Conservation (phyloP, 495 filamentous ascomycete species). For the Hamigera avellanea region DNA sequence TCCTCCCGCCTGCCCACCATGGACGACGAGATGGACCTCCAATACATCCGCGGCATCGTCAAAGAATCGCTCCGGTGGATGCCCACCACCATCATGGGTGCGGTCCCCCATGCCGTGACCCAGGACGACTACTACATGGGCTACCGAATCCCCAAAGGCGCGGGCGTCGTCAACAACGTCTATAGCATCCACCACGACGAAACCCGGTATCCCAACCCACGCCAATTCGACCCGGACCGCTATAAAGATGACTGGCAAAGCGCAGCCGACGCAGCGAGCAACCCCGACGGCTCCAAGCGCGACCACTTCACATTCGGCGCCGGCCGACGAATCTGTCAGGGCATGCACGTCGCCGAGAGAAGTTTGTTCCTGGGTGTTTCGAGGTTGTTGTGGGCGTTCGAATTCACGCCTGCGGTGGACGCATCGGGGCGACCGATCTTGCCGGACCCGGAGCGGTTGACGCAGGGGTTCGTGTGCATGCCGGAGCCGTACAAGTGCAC, state of each 20-base stretch:
- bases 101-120: constrained; percentile 43
- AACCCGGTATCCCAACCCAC: constrained; percentile 32
- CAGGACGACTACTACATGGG: constrained; percentile 44
- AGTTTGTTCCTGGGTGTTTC: constrained; percentile 39
- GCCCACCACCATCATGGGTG: constrained; percentile 26
- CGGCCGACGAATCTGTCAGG: constrained; percentile 19
- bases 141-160: constrained; percentile 35
- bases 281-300: constrained; percentile 25
- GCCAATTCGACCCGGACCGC: constrained; percentile 43
- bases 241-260: constrained; percentile 20
- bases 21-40: constrained; percentile 15
- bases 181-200: constrained; percentile 37
- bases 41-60: constrained; percentile 25
- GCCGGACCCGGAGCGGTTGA: constrained; percentile 13
- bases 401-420: constrained; percentile 8
- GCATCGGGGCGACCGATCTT: constrained; percentile 5
- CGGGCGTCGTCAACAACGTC: constrained; percentile 31
- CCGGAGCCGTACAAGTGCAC: constrained; percentile 20
- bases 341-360: constrained; percentile 21
- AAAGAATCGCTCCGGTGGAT: constrained; percentile 33
- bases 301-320: constrained; percentile 20
- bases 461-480: constrained; percentile 30
- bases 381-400: constrained; percentile 46
- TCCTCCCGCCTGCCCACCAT: constrained; percentile 12
- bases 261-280: constrained; percentile 23